phyloP scores from a whole-genome alignment of 805 yeast genomes.

The Limtongia smithiae region DNA sequence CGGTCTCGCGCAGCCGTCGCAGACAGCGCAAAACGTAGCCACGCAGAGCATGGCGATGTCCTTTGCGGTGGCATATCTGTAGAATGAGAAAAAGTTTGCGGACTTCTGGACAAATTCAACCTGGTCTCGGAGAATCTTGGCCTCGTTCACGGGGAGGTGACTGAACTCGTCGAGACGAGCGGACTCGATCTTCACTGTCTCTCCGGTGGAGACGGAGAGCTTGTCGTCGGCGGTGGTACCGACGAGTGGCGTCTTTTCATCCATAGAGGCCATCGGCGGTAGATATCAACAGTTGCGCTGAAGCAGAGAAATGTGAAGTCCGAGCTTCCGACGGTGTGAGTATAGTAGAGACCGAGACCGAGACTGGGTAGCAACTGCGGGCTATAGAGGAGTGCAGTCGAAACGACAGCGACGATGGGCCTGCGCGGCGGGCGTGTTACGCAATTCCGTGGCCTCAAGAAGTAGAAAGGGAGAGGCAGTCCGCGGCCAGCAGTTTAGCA shows the following conservation, averaged over 20 bases:
- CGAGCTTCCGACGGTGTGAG: no score
- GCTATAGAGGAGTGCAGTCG: no score
- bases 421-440: no score
- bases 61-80: conserved; percentile 34
- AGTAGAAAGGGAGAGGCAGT: no score
- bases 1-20: conserved; percentile 42
- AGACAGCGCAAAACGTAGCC: conserved; percentile 34
- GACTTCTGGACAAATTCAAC: conserved; percentile 26
- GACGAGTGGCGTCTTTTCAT: conserved; percentile 21
- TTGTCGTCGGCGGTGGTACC: background rate
- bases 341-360: no score
- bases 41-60: conserved; percentile 10
- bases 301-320: no score
- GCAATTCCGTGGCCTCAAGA: no score
- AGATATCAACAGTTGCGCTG: no score
- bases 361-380: no score
- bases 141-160: conserved; percentile 35
- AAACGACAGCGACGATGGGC: no score
- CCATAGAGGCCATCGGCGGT: no score
- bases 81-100: conserved; percentile 33
- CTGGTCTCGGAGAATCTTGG: conserved; percentile 37
- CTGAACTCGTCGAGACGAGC: conserved; percentile 22
- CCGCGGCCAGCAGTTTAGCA: no score
- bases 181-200: background rate
- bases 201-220: background rate